Evolutionary conservation across 208 protist species (phyloP).

Genomic region (Leishmania braziliensis): DNA sequence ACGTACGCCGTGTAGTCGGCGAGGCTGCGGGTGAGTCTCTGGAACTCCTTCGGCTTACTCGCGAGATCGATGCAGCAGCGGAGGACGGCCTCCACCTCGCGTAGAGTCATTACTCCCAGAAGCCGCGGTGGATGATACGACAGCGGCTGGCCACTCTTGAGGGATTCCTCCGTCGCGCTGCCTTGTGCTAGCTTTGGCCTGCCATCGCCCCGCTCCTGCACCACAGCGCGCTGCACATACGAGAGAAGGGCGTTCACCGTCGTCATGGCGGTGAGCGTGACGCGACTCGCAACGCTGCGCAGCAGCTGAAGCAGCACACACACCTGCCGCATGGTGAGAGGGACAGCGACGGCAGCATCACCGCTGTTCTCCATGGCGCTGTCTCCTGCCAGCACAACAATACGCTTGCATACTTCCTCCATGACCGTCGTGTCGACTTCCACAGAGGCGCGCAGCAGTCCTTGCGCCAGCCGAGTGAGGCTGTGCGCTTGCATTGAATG

Average conservation of each 20-base stretch:
- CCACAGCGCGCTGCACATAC: constrained; percentile 18
- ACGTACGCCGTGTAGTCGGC: constrained; percentile 18
- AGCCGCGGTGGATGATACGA: constrained; percentile 6
- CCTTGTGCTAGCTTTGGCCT: not conserved
- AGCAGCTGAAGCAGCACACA: constrained; percentile 32
- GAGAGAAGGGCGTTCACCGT: constrained; percentile 43
- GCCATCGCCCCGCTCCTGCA: not conserved
- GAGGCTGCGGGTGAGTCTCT: constrained; percentile 7
- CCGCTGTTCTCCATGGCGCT: not conserved
- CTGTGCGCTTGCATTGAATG: constrained; percentile 34
- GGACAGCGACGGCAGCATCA: constrained; percentile 1
- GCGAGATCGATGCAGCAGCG: constrained; percentile 40
- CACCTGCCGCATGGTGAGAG: constrained; percentile 28
- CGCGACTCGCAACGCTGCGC: constrained; percentile 19
- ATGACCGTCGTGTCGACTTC: constrained; percentile 49
- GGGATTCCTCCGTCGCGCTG: not conserved
- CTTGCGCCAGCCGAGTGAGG: constrained; percentile 46
- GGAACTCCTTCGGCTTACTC: constrained; percentile 26
- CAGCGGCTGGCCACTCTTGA: not conserved
- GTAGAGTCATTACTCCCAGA: constrained; percentile 13
- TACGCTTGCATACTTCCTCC: constrained; percentile 35
- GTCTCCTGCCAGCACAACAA: constrained; percentile 13
- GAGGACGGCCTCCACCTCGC: constrained; percentile 31
- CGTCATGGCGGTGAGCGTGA: constrained; percentile 27
- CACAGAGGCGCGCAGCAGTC: constrained; percentile 53